phyloP scores from a whole-genome alignment of 352 stramenopile species.

The Peronospora farinosa region DNA sequence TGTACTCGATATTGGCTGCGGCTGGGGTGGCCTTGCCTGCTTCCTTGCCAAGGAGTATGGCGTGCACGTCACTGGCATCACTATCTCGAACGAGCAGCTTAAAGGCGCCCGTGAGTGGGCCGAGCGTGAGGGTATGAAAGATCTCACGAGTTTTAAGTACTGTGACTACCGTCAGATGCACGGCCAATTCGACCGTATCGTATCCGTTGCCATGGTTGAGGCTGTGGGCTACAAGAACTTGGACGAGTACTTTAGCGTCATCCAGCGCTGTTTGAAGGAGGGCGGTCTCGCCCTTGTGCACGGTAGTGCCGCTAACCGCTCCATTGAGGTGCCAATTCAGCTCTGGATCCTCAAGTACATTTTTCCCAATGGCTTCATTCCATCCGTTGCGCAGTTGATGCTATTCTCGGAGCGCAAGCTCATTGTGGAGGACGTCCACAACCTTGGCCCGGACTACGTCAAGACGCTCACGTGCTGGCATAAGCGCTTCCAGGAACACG shows the following conservation, averaged over 20 bases:
- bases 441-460: constrained; percentile 86
- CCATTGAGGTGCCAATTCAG: constrained; percentile 75
- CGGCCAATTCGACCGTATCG: constrained; percentile 81
- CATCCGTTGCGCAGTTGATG: constrained; percentile 69
- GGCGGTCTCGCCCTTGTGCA: constrained; percentile 71
- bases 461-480: constrained; percentile 88
- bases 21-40: constrained; percentile 84
- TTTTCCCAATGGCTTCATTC: constrained; percentile 86
- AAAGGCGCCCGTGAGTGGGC: constrained; percentile 81
- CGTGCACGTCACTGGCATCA: constrained; percentile 85
- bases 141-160: constrained; percentile 87
- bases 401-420: constrained; percentile 76
- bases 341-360: constrained; percentile 90
- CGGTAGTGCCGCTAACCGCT: constrained; percentile 79
- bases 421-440: constrained; percentile 77
- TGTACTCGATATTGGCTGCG: constrained; percentile 86
- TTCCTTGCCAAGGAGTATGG: constrained; percentile 85
- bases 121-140: constrained; percentile 62
- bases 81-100: constrained; percentile 87
- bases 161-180: constrained; percentile 88
- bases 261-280: constrained; percentile 79
- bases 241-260: constrained; percentile 77
- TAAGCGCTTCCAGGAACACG: constrained; percentile 76
- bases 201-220: constrained; percentile 87
- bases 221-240: constrained; percentile 88